Evolutionary conservation across 192 early-diverging fungal genomes (phyloP).

Genomic region (Obelidium mucronatum): DNA sequence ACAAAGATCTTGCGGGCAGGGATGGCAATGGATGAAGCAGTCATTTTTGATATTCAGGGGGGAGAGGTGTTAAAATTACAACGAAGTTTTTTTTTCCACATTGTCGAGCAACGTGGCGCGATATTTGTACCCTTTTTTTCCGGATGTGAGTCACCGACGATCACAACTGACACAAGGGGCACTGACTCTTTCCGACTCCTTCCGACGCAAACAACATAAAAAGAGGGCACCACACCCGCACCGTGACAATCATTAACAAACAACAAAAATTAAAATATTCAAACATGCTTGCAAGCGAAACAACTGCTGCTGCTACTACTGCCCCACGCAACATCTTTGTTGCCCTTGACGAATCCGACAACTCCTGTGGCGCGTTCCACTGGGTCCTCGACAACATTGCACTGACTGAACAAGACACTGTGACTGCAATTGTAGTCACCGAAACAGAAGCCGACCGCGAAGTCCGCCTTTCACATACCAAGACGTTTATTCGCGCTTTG

Average conservation of each 20-base stretch:
- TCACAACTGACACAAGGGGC: too few relatives aligned
- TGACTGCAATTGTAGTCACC: constrained; percentile 41
- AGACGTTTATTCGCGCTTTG: constrained; percentile 48
- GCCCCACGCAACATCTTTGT: constrained; percentile 32
- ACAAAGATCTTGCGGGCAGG: constrained; percentile 37
- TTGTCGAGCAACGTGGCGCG: too few relatives aligned
- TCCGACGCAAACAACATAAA: too few relatives aligned
- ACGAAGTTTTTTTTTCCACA: too few relatives aligned
- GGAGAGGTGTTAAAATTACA: too few relatives aligned
- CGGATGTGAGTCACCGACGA: too few relatives aligned
- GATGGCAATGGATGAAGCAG: background rate
- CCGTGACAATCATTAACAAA: too few relatives aligned
- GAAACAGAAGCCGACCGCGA: constrained; percentile 39
- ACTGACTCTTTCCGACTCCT: too few relatives aligned
- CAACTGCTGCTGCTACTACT: background rate
- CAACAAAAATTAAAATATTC: background rate
- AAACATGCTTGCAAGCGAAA: too few relatives aligned
- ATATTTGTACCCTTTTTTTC: too few relatives aligned
- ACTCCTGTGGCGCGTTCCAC: constrained; percentile 47
- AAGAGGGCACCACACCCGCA: too few relatives aligned
- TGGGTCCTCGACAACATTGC: constrained; percentile 47
- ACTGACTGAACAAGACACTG: constrained; percentile 30
- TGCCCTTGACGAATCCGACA: constrained; percentile 49
- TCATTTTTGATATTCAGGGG: too few relatives aligned
- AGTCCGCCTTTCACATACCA: constrained; percentile 22